These are phyloP conservation scores for Pholiota conissans DNA, from an alignment of 768 basidiomycete species.

Conservation along the genomic window DNA sequence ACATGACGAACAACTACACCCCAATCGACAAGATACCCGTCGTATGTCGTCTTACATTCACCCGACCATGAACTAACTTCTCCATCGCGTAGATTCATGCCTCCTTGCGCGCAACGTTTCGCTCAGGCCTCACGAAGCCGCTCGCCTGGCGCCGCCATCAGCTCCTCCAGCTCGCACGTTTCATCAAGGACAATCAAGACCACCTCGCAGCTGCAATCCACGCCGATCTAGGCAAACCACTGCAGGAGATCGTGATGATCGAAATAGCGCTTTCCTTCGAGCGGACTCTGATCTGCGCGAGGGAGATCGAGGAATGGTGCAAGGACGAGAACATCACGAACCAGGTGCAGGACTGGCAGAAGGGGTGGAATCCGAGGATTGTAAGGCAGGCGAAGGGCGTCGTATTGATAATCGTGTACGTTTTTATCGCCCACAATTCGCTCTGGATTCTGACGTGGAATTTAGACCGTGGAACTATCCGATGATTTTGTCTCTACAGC, in stretches of 20 bases:
- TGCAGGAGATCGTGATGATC: conserved; percentile 33
- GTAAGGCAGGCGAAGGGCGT: too few species aligned
- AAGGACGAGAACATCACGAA: conserved; percentile 40
- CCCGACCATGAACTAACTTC: not conserved
- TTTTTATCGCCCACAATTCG: too few species aligned
- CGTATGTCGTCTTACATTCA: not conserved
- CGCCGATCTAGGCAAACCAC: conserved; percentile 52
- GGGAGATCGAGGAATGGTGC: conserved; percentile 60
- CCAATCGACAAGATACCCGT: conserved; percentile 19
- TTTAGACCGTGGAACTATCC: conserved; percentile 73
- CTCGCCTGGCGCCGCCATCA: conserved; percentile 65
- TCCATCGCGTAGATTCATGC: conserved; percentile 28
- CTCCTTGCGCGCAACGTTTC: too few species aligned
- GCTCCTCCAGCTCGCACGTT: conserved; percentile 57
- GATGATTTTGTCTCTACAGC: conserved; percentile 51
- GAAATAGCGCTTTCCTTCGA: conserved; percentile 50
- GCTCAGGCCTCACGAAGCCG: conserved; percentile 45
- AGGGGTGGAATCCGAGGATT: too few species aligned
- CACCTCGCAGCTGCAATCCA: conserved; percentile 47
- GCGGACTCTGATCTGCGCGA: conserved; percentile 40
- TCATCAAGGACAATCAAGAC: conserved; percentile 61
- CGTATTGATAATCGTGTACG: too few species aligned
- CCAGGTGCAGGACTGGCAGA: conserved; percentile 42
- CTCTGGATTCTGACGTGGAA: too few species aligned
- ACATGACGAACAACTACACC: conserved; percentile 15